Conservation (phyloP, 1,284 basidiomycete species). For the Leccinum cinnamomeum region DNA sequence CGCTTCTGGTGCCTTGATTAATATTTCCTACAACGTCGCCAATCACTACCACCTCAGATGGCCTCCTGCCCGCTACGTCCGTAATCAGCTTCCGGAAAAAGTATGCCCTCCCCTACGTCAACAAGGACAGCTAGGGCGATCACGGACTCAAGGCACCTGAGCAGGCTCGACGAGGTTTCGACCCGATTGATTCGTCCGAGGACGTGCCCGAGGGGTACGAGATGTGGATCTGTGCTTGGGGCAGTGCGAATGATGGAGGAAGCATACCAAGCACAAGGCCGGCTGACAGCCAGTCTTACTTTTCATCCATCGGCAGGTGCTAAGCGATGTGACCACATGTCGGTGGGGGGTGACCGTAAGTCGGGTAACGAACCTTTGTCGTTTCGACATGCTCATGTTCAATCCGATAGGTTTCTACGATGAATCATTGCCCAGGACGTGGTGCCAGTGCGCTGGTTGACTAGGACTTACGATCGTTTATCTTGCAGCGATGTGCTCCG, state of each 20-base stretch:
- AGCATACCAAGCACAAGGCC: constrained; percentile 23
- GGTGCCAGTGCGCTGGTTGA: too few relatives aligned
- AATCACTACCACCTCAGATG: too few relatives aligned
- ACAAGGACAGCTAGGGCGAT: constrained; percentile 54
- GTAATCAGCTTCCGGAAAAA: constrained; percentile 31
- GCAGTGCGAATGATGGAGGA: constrained; percentile 14
- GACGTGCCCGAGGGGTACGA: constrained; percentile 47
- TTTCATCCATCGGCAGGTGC: constrained; percentile 45
- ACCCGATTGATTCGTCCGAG: constrained; percentile 41
- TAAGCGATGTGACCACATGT: too few relatives aligned
- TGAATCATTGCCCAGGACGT: constrained; percentile 35
- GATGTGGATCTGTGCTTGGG: constrained; percentile 46
- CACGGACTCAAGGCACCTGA: constrained; percentile 20
- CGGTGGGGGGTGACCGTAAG: constrained; percentile 54
- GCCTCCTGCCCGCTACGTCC: too few relatives aligned
- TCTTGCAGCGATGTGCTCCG: too few relatives aligned
- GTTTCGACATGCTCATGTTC: constrained; percentile 13
- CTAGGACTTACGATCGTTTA: too few relatives aligned
- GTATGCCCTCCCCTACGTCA: constrained; percentile 59
- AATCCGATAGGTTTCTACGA: constrained; percentile 53
- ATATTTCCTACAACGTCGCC: too few relatives aligned
- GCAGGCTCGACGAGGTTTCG: constrained; percentile 50
- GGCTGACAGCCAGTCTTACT: constrained; percentile 38
- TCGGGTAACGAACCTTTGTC: constrained; percentile 14
- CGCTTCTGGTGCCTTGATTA: too few relatives aligned